Conservation (phyloP, 805 yeast genomes). For the Barnettozyma sp. region DNA sequence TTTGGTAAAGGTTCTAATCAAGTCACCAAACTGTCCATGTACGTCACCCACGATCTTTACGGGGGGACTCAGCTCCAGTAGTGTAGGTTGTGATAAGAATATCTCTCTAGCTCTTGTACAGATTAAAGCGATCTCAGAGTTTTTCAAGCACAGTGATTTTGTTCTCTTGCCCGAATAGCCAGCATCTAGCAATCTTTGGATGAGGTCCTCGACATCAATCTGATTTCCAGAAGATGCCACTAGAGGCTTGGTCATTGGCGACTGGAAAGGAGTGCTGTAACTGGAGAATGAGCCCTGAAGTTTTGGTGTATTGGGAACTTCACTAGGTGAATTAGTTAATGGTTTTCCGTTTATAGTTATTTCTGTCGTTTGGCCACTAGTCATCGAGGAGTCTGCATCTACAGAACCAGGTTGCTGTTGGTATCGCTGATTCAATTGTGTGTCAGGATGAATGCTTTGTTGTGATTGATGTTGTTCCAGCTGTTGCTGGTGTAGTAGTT, state of each 20-base stretch:
- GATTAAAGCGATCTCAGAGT: slow-evolving; percentile 79
- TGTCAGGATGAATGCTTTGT: too few relatives aligned
- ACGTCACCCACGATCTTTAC: slow-evolving; percentile 95
- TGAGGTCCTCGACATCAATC: slow-evolving; percentile 74
- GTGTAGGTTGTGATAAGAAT: slow-evolving; percentile 82
- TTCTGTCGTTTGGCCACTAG: not conserved
- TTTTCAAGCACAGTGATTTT: slow-evolving; percentile 80
- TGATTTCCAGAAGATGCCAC: slow-evolving; percentile 10
- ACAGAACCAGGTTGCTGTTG: too few relatives aligned
- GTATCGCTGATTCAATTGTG: too few relatives aligned
- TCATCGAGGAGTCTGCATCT: too few relatives aligned
- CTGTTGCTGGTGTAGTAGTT: too few relatives aligned
- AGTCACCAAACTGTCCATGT: slow-evolving; percentile 96
- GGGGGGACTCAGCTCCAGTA: slow-evolving; percentile 80
- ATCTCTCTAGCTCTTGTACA: slow-evolving; percentile 87
- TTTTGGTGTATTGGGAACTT: slow-evolving; percentile 26
- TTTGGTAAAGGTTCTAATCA: slow-evolving; percentile 90
- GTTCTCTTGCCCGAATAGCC: slow-evolving; percentile 95
- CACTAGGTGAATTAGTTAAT: slow-evolving; percentile 3
- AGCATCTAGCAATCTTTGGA: slow-evolving; percentile 87
- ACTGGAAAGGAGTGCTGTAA: slow-evolving; percentile 22
- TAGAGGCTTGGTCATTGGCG: slow-evolving; percentile 23
- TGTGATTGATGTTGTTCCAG: too few relatives aligned
- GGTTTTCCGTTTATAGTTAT: slow-evolving; percentile 1
- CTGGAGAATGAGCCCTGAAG: slow-evolving; percentile 21